Evolutionary conservation across 2,329 filamentous ascomycete genomes (phyloP), one percentile per base, ranked within the genome.

Genomic region (Aureobasidium sp.): DNA sequence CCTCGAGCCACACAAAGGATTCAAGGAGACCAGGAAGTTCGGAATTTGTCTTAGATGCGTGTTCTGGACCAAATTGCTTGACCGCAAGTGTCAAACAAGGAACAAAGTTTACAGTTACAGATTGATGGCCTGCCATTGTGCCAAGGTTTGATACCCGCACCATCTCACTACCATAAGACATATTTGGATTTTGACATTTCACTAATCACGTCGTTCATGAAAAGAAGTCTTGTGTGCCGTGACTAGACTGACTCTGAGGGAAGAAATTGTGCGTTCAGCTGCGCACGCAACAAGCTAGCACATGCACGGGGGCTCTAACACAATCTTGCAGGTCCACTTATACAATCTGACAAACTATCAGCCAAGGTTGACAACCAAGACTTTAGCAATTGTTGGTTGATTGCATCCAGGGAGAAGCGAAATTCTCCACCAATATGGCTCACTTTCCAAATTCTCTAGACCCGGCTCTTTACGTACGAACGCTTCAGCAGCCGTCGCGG

Each of bases 21-120:
- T 19, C 27, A 12, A 48, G n/a, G 3, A 27, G 14, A 48, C 30
- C 21, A 37, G 32, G 32, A 27, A 32, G 19, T 12, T 12, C 10
- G 30, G 25, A 17, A 35, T 27, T 17, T 35, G 32, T 48, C 32
- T 25, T 37, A 35, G 32, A 48, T 37, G 19, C 22, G 30, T 19
- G 44, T 48, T 48, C 44, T 37, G 44, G 44, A 35, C 44, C 32
- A 25, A 11, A 27, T 48, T 14, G 27, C 27, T 12, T 12, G 27
- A 29, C n/a, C 27, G 17, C 12, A 27, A 32, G 16, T 32, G 17
- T 44, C 40, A 30, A n/a, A n/a, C n/a, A n/a, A 16, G 14, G 32
- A 37, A 48, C 30, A 48, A 12, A 48, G 44, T 48, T 27, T 27
- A 19, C n/a, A 24, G 21, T 48, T 12, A 37, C 42, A 48, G 44